These are phyloP conservation scores for Tetrastigma voinierianum DNA, from an alignment of 164 flowering plant genomes.

Conservation along the genomic window DNA sequence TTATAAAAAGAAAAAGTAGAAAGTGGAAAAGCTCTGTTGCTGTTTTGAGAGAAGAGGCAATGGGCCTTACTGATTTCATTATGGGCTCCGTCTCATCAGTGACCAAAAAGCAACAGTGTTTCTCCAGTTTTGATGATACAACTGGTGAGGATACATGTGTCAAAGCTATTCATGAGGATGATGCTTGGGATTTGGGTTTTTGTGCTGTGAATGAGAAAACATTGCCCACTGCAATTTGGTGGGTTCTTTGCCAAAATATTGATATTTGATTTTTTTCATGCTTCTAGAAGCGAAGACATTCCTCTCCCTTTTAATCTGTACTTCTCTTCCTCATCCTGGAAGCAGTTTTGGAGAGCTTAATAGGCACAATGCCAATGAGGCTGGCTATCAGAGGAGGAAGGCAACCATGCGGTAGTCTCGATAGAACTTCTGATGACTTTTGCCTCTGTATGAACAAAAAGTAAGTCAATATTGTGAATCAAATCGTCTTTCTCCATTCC, in stretches of 20 bases:
- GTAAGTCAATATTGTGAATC: constrained; percentile 43
- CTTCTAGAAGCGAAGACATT: constrained; percentile 65
- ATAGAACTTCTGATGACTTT: constrained; percentile 54
- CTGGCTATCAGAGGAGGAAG: constrained; percentile 21
- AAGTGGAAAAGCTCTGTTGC: constrained; percentile 34
- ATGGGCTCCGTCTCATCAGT: constrained; percentile 31
- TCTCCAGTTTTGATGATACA: constrained; percentile 14
- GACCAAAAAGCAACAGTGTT: constrained; percentile 16
- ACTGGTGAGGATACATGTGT: constrained; percentile 7
- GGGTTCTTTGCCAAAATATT: constrained; percentile 65
- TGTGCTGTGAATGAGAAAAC: constrained; percentile 42
- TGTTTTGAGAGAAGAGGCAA: constrained; percentile 57
- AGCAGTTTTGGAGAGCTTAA: constrained; percentile 10
- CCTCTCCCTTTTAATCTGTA: constrained; percentile 42
- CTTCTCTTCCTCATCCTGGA: constrained; percentile 26
- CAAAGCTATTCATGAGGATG: constrained; percentile 14
- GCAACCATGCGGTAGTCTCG: constrained; percentile 48
- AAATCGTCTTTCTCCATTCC: background rate
- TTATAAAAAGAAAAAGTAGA: constrained; percentile 25
- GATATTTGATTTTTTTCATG: constrained; percentile 82
- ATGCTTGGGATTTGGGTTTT: constrained; percentile 50
- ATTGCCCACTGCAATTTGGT: constrained; percentile 71
- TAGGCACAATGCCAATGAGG: constrained; percentile 2
- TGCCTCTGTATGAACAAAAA: constrained; percentile 65
- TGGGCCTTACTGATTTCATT: constrained; percentile 50